Base-by-base conservation (phyloP, 1,284 basidiomycete species). In the Boletus sp. region DNA sequence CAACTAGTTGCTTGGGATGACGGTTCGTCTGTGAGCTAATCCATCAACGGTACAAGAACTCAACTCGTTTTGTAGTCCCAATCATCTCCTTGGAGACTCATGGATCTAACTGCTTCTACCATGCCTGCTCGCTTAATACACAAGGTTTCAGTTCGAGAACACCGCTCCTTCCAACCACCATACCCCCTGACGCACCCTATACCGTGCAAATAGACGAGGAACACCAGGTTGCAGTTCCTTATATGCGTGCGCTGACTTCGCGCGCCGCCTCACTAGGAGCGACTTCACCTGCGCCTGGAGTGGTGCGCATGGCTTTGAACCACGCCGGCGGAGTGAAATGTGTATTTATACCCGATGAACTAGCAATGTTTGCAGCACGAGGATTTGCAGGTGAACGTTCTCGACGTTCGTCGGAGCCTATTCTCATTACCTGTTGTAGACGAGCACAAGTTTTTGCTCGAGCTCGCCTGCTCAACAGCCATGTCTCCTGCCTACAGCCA, bases 51-150 rank as follows among this genome's bases (percentile, higher is more conserved):
- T 22, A 25, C 25, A 35, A 35, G 20, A 17, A 49, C 49, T 59
- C 38, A 60, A 38, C 10, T 34, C 1, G 2, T 32, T 25, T 20
- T 43, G 41, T 51, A 85, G 86, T 88, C 3, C 79, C 81, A 0
- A 61, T 88, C 47, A 66, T 87, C 16, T 72, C 78, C 2, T 59
- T 87, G 16, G 86, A 84, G 65, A 87, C 85, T 2, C 75, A 76
- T 44, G 86, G 87, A 1, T 78, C 81, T 2, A 77, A 84, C 58
- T 85, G 82, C 58, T 87, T 88, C 66, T 83, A 85, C 60, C 75
- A 82, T 54, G 82, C 84, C 10, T 69, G 82, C 49, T 72, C 76
- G n/a, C 66, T 84, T 35, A 86, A 84, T 56, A 68, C 69, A 2
- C 64, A 65, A 12, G 59, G 69, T 7, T 74, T 72, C 57, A 65